phyloP scores from a whole-genome alignment of 306 rosid species.

The Ormosia semicastrata region DNA sequence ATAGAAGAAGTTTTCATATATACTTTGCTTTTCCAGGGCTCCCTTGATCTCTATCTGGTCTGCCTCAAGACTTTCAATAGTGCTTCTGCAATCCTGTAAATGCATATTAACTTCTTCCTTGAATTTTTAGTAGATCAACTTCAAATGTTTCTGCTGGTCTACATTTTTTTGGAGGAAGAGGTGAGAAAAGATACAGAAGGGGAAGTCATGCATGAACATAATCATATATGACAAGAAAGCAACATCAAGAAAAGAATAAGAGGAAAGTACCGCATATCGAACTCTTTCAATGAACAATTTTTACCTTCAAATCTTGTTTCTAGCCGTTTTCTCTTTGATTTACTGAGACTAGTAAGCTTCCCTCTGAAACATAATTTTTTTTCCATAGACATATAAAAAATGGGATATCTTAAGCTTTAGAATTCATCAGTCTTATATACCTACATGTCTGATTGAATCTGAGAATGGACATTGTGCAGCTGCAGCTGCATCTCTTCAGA shows the following conservation, averaged over 20 bases:
- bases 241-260: neutral
- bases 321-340: conserved; percentile 70
- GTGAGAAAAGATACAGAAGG: conserved; percentile 1
- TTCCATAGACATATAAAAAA: conserved; percentile 23
- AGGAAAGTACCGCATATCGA: conserved; percentile 2
- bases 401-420: conserved; percentile 19
- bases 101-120: conserved; percentile 77
- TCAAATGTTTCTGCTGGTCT: conserved; percentile 77
- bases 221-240: neutral
- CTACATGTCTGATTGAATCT: conserved; percentile 75
- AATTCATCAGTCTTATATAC: conserved; percentile 37
- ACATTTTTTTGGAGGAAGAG: conserved; percentile 34
- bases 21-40: conserved; percentile 70
- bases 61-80: conserved; percentile 68
- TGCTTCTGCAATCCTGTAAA: conserved; percentile 70
- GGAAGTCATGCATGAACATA: neutral
- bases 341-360: conserved; percentile 54
- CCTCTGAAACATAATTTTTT: conserved; percentile 53
- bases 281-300: conserved; percentile 13
- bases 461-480: conserved; percentile 75
- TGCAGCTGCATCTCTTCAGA: conserved; percentile 63
- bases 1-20: conserved; percentile 33
- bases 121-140: conserved; percentile 68
- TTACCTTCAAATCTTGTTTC: conserved; percentile 78
- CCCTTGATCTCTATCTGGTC: conserved; percentile 74